These are phyloP conservation scores for Medicago lupulina DNA, from an alignment of 306 rosid species.

Conservation along the genomic window DNA sequence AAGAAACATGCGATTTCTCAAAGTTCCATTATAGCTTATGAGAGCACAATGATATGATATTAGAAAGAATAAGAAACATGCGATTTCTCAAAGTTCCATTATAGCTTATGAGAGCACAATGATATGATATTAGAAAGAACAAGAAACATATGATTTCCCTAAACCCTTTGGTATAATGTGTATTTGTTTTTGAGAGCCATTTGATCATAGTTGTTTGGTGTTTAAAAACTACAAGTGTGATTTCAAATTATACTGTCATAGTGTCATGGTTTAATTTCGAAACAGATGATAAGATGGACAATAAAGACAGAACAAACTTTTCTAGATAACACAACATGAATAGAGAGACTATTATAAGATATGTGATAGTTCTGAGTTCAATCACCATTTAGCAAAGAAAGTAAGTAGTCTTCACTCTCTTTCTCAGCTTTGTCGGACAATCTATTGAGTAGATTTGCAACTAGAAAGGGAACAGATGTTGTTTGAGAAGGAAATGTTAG, in stretches of 20 bases:
- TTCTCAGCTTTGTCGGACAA: conserved; percentile 21
- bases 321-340: conserved; percentile 22
- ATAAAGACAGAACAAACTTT: neutral
- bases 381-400: neutral
- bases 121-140: no score
- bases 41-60: no score
- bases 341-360: conserved; percentile 9
- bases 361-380: neutral
- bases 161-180: no score
- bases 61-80: no score
- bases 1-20: no score
- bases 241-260: neutral
- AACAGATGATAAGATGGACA: neutral
- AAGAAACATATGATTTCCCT: no score
- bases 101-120: no score
- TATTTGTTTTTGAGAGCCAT: no score
- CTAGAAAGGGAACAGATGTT: neutral
- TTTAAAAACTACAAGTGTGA: conserved; percentile 15
- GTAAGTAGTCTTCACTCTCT: neutral
- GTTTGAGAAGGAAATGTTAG: conserved; percentile 10
- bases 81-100: no score
- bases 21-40: no score
- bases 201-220: no score
- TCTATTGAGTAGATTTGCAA: conserved; percentile 17
- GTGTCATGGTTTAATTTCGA: neutral